A percentile compares a stretch with the other conserved stretches of the same genome.
Conservation (phyloP, 352 stramenopile genomes). For the Globisporangium megalacanthum region DNA sequence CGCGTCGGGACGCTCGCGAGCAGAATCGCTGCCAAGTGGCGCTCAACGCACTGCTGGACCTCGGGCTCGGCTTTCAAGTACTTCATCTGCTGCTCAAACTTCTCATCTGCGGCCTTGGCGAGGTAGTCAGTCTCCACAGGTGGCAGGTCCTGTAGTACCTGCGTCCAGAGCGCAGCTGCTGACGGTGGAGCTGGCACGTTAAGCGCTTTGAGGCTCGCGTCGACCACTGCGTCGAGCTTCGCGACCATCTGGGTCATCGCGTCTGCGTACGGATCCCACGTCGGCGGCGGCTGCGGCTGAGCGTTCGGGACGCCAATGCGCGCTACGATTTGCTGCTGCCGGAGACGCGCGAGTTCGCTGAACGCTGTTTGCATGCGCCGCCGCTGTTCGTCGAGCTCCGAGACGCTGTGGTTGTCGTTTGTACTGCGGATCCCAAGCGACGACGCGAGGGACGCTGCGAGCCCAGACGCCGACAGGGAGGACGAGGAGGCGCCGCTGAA, state of each 20-base stretch:
- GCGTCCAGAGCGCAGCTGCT: constrained; percentile 25
- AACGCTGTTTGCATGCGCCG: constrained; percentile 10
- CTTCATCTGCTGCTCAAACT: constrained; percentile 62
- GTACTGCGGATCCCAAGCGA: constrained; percentile 8
- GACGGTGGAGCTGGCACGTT: constrained; percentile 2
- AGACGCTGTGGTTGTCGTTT: background rate
- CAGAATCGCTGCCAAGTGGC: constrained; percentile 40
- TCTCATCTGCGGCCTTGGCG: constrained; percentile 42
- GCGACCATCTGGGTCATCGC: constrained; percentile 25
- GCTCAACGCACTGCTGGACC: constrained; percentile 23
- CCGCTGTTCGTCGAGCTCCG: constrained; percentile 7
- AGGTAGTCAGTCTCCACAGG: constrained; percentile 45
- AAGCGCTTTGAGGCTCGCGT: constrained; percentile 26
- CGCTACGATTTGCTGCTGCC: constrained; percentile 13
- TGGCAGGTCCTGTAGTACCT: constrained; percentile 34
- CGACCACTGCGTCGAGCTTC: constrained; percentile 35
- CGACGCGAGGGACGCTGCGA: constrained; percentile 8
- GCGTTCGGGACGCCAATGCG: constrained; percentile 16
- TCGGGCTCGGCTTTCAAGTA: constrained; percentile 33
- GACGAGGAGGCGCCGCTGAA: background rate
- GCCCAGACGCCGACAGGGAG: constrained; percentile 2
- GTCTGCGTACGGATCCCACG: constrained; percentile 5
- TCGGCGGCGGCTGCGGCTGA: constrained; percentile 2
- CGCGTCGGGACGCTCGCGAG: constrained; percentile 23
- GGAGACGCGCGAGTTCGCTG: constrained; percentile 1